A percentile compares a stretch with the other conserved stretches of the same genome.
These are phyloP conservation scores for Ambispora gerdemannii DNA, from an alignment of 192 early-diverging fungal genomes.

Conservation along the genomic window DNA sequence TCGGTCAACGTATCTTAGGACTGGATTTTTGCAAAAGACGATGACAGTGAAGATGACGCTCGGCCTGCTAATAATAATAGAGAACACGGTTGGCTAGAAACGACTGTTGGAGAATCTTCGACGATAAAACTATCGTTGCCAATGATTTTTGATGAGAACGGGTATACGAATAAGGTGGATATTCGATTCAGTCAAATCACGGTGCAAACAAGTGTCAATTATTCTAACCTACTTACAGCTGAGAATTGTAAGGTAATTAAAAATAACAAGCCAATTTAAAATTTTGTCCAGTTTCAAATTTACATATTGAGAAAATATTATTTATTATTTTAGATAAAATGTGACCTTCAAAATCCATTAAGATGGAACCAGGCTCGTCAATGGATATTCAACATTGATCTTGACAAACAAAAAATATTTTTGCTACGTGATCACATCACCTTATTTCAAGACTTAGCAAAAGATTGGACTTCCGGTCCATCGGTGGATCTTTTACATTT, in stretches of 20 bases:
- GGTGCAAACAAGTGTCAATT: slow-evolving; percentile 67
- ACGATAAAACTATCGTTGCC: slow-evolving; percentile 58
- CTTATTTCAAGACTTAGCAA: slow-evolving; percentile 67
- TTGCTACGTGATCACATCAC: slow-evolving; percentile 72
- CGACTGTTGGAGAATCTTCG: slow-evolving; percentile 51
- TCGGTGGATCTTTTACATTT: slow-evolving; percentile 56
- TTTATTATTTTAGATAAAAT: slow-evolving; percentile 46
- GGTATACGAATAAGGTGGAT: slow-evolving; percentile 53
- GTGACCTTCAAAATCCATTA: slow-evolving; percentile 57
- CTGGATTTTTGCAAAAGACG: slow-evolving; percentile 51
- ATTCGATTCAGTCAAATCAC: slow-evolving; percentile 48
- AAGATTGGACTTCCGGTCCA: slow-evolving; percentile 63
- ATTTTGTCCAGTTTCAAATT: neutral
- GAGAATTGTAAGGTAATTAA: slow-evolving; percentile 48
- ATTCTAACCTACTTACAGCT: slow-evolving; percentile 52
- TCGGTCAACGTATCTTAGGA: slow-evolving; percentile 47
- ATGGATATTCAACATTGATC: slow-evolving; percentile 59
- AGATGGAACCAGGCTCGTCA: slow-evolving; percentile 68
- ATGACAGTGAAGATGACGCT: slow-evolving; percentile 34
- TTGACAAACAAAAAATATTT: slow-evolving; percentile 51
- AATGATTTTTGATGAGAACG: slow-evolving; percentile 47
- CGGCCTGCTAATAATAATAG: slow-evolving; percentile 31
- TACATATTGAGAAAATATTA: neutral
- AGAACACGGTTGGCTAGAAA: slow-evolving; percentile 72
- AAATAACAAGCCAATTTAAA: neutral